Base-by-base conservation (phyloP, 371 early-diverging fungal genomes). In the Basidiobolus meristosporus region DNA sequence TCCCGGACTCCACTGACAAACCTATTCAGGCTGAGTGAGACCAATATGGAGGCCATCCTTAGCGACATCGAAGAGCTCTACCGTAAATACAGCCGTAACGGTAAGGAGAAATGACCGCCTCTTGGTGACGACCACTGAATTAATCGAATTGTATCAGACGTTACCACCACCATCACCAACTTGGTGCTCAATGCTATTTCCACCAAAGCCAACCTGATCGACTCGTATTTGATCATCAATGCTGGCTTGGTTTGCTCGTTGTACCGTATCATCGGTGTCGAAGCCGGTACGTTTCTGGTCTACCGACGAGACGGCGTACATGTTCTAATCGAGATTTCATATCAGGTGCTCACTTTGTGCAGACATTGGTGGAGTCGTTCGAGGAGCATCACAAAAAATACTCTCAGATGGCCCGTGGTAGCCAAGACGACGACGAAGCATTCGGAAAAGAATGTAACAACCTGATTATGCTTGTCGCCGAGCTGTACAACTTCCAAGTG, bases 401-500 rank as follows among this genome's bases (percentile, higher is more conserved):
- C 26, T 45, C 48, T 44, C 40, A 39, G 12, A 14, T n/a, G 14
- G 11, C n/a, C 26, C 11, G 10, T 11, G 22, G 44, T 53, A 2
- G 48, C 49, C n/a, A 41, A 12, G 38, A 29, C 47, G 1, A 29
- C 54, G 53, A 56, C 44, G 56, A 59, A 26, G 60, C 60, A 48
- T 60, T 56, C 29, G 38, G 48, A 47, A 19, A 55, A 48, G 29
- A 52, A 39, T 70, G 77, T 44, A 72, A 64, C 17, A 92, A 91
- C 48, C 48, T 91, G 44, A 61, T 82, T 31, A 79, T 80, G 6
- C 61, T 92, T 33, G 59, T 83, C 20, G 65, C 86, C 3, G 84
- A 80, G 46, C 54, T 91, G 35, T 95, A 95, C 65, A 85, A 89
- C 54, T 89, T 92, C 52, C 71, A 80, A 50, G 79, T 82, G 18